These are phyloP conservation scores for Paramyrothecium sp. DNA, from an alignment of 2,329 filamentous ascomycete genomes.

Conservation along the genomic window DNA sequence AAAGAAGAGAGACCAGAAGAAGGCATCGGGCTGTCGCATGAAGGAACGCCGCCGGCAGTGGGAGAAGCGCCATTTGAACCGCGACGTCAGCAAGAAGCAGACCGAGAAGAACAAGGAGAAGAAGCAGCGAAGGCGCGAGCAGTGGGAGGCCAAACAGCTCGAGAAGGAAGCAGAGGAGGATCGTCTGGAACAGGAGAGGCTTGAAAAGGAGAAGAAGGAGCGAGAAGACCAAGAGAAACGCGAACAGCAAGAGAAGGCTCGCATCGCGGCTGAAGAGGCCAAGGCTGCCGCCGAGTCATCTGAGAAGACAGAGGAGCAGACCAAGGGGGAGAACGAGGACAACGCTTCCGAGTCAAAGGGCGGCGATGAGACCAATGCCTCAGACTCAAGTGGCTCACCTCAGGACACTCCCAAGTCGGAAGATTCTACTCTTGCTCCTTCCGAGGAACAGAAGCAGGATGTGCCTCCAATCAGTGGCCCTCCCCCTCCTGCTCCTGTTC, in stretches of 20 bases:
- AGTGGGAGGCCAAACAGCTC: conserved; percentile 22
- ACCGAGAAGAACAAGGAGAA: conserved; percentile 36
- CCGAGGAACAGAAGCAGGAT: conserved; percentile 29
- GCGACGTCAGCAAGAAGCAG: conserved; percentile 39
- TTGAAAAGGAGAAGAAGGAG: conserved; percentile 13
- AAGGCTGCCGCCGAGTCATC: conserved; percentile 7
- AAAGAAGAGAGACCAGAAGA: conserved; percentile 47
- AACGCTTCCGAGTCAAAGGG: conserved; percentile 3
- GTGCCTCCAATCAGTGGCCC: conserved; percentile 26
- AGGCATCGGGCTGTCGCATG: conserved; percentile 44
- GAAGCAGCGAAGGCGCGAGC: conserved; percentile 24
- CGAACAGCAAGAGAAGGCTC: conserved; percentile 6
- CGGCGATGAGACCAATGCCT: conserved; percentile 17
- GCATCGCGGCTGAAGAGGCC: not conserved
- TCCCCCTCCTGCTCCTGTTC: conserved; percentile 15
- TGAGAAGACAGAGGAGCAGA: conserved; percentile 5
- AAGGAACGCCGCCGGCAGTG: conserved; percentile 46
- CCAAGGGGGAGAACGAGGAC: conserved; percentile 12
- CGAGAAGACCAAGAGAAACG: conserved; percentile 13
- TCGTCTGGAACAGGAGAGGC: conserved; percentile 18
- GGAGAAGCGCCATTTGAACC: conserved; percentile 45
- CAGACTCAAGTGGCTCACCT: conserved; percentile 28
- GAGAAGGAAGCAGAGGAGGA: conserved; percentile 22
- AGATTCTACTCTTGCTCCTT: conserved; percentile 17
- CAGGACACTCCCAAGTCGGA: conserved; percentile 29